phyloP scores from a whole-genome alignment of 1,284 basidiomycete genomes.

The Mycocalia duriaeana region DNA sequence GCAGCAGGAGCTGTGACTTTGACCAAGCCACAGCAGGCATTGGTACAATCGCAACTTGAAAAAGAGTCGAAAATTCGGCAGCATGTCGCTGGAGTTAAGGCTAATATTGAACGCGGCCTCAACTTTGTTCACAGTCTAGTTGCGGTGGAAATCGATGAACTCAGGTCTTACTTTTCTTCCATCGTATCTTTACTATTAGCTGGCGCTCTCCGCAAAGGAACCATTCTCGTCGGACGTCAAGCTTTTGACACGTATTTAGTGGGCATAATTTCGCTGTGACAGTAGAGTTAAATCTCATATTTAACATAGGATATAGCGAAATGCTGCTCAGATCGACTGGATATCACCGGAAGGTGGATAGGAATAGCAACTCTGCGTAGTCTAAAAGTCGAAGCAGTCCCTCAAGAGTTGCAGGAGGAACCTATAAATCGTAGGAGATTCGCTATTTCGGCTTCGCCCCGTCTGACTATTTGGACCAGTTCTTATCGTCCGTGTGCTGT shows the following conservation, averaged over 20 bases:
- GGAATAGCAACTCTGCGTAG: constrained; percentile 79
- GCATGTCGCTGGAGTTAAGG: constrained; percentile 52
- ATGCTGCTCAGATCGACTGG: constrained; percentile 68
- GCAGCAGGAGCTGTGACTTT: constrained; percentile 44
- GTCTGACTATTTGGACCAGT: constrained; percentile 33
- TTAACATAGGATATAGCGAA: constrained; percentile 50
- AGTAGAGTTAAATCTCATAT: constrained; percentile 1
- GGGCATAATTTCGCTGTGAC: constrained; percentile 21
- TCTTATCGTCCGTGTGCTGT: constrained; percentile 81
- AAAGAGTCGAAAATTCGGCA: constrained; percentile 70
- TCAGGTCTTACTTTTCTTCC: constrained; percentile 51
- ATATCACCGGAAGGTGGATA: constrained; percentile 63
- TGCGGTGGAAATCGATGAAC: constrained; percentile 51
- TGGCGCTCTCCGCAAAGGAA: constrained; percentile 57
- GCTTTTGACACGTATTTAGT: constrained; percentile 80
- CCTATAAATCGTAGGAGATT: constrained; percentile 54
- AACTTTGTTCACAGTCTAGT: constrained; percentile 64
- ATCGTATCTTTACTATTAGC: constrained; percentile 61
- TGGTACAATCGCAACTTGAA: constrained; percentile 75
- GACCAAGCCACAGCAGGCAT: constrained; percentile 79
- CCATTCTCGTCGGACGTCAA: constrained; percentile 52
- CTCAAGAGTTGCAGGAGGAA: constrained; percentile 72
- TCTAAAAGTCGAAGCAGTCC: constrained; percentile 61
- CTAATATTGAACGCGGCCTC: constrained; percentile 61
- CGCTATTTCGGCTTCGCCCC: neutral